Base-by-base conservation (phyloP, 345 rosid genomes). In the Cardiospermum halicacabum region DNA sequence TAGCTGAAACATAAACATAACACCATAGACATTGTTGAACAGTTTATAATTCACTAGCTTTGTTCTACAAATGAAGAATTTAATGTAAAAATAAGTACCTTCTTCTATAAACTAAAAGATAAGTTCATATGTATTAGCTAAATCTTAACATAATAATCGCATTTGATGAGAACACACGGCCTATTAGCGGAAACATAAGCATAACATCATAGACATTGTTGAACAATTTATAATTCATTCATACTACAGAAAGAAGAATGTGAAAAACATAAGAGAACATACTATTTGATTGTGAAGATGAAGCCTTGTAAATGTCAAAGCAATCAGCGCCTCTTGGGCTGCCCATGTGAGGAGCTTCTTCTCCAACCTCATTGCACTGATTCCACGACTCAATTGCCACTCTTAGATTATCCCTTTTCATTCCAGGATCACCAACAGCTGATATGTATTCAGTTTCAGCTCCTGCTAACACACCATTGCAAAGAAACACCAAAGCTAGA, bases 271-370 rank as follows among this genome's bases (percentile, higher is more conserved):
- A 2, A 11, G 48, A 43, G 11, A 47, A 58, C 65, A 53, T 64
- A 67, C 71, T 32, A 45, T 25, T 42, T 43, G 67, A 15, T n/a
- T 4, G 34, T 56, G 57, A 42, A 60, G 64, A 47, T 47, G 51
- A 65, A 56, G 72, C 79, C 61, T 65, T 47, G 5, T 76, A 78
- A 7, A 79, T 53, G 67, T 89, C 96, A 64, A 86, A 89, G 78
- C 91, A 89, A 75, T 89, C 93, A 40, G 93, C 93, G 66, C 82
- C 87, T 78, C 89, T 75, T 32, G 89, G 89, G 68, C 87, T 86
- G 59, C 91, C 91, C 89, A 83, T 83, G 56, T 71, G 57, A 47
- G 68, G 82, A 75, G 60, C 80, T 73, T 85, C 83, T 53, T 81
- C 78, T 8, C 91, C 91, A 26, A 83, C 88, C 70, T 85, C 91